Evolutionary conservation across 1,284 basidiomycete species (phyloP).

Genomic region (Moesziomyces parantarcticus): DNA sequence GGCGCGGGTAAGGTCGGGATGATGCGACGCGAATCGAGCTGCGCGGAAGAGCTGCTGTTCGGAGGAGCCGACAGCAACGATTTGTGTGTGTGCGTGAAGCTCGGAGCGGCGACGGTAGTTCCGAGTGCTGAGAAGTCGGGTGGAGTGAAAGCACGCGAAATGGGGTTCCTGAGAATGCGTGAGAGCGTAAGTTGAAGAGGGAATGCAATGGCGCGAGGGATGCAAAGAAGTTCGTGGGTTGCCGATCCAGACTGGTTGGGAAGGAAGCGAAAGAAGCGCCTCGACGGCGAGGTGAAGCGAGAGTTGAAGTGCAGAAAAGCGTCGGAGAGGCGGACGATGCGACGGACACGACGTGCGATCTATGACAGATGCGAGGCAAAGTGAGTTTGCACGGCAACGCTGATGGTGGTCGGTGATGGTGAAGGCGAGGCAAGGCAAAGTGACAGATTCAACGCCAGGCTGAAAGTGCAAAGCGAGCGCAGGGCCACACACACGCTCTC

Average conservation of each 20-base stretch:
- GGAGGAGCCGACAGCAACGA: no score
- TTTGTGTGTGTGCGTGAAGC: no score
- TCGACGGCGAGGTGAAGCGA: not conserved
- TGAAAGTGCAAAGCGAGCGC: slow-evolving; percentile 95
- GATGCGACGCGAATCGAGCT: no score
- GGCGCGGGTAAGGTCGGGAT: no score
- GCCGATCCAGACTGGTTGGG: not conserved
- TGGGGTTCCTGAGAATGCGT: no score
- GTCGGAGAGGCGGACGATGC: no score
- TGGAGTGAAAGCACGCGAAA: no score
- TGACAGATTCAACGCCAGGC: slow-evolving; percentile 69
- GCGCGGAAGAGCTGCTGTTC: no score
- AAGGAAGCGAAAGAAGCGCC: not conserved
- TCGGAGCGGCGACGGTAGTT: no score
- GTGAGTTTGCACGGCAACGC: not conserved
- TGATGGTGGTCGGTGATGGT: not conserved
- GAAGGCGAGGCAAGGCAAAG: slow-evolving; percentile 2
- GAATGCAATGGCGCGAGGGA: not conserved
- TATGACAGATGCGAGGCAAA: not conserved
- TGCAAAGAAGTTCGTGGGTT: not conserved
- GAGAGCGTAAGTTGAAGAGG: no score
- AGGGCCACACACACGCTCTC: no score
- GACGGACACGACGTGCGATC: not conserved
- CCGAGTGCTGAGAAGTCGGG: no score
- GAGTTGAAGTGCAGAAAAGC: not conserved